Conservation (phyloP, 1,139 yeast species). For the Waltiozyma solani region DNA sequence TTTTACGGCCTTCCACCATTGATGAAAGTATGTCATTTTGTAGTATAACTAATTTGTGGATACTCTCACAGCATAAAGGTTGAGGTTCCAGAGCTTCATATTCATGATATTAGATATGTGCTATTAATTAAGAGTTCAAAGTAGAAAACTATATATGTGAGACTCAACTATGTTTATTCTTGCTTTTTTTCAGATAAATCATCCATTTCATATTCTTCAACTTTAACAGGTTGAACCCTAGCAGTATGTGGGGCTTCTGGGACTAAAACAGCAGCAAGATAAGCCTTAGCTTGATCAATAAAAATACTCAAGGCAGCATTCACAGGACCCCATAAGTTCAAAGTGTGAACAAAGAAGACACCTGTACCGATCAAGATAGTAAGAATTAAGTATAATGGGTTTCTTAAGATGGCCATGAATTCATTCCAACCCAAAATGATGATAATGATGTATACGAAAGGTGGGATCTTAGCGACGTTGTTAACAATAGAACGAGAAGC, state of each 20-base stretch:
- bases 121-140: too few relatives aligned
- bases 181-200: slow-evolving; percentile 13
- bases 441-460: slow-evolving; percentile 65
- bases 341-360: slow-evolving; percentile 54
- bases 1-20: too few relatives aligned
- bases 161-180: too few relatives aligned
- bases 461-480: slow-evolving; percentile 70
- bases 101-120: too few relatives aligned
- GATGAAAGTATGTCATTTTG: too few relatives aligned
- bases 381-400: slow-evolving; percentile 64
- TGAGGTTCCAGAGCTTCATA: too few relatives aligned
- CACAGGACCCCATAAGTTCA: slow-evolving; percentile 73
- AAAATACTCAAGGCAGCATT: slow-evolving; percentile 47
- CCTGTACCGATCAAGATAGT: slow-evolving; percentile 48
- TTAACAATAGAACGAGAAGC: slow-evolving; percentile 70
- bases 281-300: slow-evolving; percentile 41
- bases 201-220: slow-evolving; percentile 12
- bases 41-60: too few relatives aligned
- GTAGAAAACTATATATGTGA: too few relatives aligned
- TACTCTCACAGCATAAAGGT: too few relatives aligned
- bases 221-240: slow-evolving; percentile 2
- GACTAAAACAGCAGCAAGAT: slow-evolving; percentile 30
- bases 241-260: slow-evolving; percentile 16
- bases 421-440: slow-evolving; percentile 92
- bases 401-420: slow-evolving; percentile 77